These are phyloP conservation scores for Salvia splendens DNA, from an alignment of 257 asterid genomes.

Conservation along the genomic window DNA sequence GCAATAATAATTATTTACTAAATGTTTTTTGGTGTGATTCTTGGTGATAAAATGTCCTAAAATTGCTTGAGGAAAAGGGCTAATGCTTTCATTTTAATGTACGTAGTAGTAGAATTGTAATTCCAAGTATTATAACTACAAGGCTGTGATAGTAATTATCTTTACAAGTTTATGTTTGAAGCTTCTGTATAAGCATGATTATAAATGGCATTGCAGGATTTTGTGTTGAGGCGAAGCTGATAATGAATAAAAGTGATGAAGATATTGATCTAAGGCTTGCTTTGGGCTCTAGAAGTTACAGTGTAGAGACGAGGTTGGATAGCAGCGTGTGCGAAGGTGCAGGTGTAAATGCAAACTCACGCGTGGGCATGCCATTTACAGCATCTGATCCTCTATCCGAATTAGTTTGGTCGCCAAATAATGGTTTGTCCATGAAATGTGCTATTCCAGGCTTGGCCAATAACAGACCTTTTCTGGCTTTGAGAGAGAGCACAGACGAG, in stretches of 20 bases:
- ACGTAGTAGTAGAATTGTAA: neutral
- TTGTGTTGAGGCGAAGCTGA: slow-evolving; percentile 23
- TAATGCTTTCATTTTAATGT: neutral
- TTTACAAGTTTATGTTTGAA: neutral
- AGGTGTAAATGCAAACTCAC: slow-evolving; percentile 82
- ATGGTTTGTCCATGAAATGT: slow-evolving; percentile 62
- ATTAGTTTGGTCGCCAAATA: slow-evolving; percentile 71
- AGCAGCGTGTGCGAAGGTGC: slow-evolving; percentile 75
- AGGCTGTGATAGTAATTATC: no score
- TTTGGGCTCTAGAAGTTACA: slow-evolving; percentile 44
- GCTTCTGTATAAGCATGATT: neutral
- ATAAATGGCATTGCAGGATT: slow-evolving; percentile 32
- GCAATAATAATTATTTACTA: neutral
- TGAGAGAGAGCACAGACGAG: slow-evolving; percentile 39
- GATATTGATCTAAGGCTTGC: slow-evolving; percentile 50
- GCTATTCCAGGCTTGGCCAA: slow-evolving; percentile 39
- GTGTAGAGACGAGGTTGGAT: slow-evolving; percentile 30
- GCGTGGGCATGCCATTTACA: slow-evolving; percentile 48
- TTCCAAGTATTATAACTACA: neutral
- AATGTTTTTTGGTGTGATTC: neutral
- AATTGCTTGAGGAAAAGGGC: neutral
- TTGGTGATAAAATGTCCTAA: neutral
- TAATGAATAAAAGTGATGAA: slow-evolving; percentile 40
- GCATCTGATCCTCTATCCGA: slow-evolving; percentile 69
- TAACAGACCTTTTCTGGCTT: slow-evolving; percentile 39